Conservation (phyloP, 257 asterid genomes). For the Solanum chilense region DNA sequence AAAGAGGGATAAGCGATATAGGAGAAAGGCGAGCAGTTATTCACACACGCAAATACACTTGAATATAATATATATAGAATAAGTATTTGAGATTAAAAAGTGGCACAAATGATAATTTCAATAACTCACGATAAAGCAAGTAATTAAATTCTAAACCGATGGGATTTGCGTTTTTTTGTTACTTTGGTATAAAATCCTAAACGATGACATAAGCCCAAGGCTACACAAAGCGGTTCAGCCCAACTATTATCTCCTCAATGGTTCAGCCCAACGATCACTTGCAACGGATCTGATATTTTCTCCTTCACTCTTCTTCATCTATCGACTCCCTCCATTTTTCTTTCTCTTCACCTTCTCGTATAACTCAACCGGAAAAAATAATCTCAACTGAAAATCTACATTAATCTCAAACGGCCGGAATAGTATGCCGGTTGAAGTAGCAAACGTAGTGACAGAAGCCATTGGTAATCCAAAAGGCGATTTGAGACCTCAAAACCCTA, state of each 20-base stretch:
- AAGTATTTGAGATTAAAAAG: too few relatives aligned
- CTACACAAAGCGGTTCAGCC: not conserved
- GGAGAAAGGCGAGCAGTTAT: too few relatives aligned
- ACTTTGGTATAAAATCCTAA: not conserved
- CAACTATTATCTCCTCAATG: not conserved
- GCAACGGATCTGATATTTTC: not conserved
- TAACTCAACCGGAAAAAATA: not conserved
- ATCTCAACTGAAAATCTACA: not conserved
- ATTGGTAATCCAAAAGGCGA: conserved; percentile 17
- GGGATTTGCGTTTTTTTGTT: not conserved
- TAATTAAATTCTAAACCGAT: too few relatives aligned
- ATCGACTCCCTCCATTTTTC: not conserved
- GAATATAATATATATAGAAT: too few relatives aligned
- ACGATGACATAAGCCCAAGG: not conserved
- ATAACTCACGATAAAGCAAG: not conserved
- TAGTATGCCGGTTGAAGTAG: conserved; percentile 42
- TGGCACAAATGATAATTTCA: not conserved
- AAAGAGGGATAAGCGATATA: not conserved
- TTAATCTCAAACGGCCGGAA: not conserved
- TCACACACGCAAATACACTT: too few relatives aligned
- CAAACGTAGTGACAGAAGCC: conserved; percentile 19
- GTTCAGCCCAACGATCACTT: not conserved
- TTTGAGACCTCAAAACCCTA: conserved; percentile 36
- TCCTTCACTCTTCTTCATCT: not conserved
- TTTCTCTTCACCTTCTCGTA: not conserved